Conservation (phyloP, 1,284 basidiomycete genomes). For the Cutaneotrichosporon sp. region DNA sequence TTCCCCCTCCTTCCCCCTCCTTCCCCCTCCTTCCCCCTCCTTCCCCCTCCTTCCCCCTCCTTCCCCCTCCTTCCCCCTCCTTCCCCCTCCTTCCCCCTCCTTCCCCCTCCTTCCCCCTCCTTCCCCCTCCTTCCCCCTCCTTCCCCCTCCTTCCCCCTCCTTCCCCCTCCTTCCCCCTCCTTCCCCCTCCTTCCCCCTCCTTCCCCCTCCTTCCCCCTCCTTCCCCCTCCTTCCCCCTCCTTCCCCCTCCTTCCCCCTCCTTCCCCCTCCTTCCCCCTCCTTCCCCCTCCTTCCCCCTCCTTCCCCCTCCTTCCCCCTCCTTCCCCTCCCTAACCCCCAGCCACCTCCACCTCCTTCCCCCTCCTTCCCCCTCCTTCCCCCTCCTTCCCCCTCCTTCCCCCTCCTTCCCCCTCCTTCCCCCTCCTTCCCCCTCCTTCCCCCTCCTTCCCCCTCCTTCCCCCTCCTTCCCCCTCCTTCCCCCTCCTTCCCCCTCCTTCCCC, state of each 20-base stretch:
- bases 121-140: background rate
- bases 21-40: background rate
- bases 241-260: background rate
- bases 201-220: background rate
- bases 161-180: background rate
- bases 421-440: background rate
- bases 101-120: background rate
- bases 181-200: background rate
- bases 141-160: background rate
- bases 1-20: background rate
- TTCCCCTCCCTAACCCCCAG: conserved; percentile 53
- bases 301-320: background rate
- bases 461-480: background rate
- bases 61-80: background rate
- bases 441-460: too few species aligned
- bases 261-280: background rate
- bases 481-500: too few species aligned
- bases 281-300: background rate
- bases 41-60: background rate
- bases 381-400: background rate
- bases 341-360: conserved; percentile 73
- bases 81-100: background rate
- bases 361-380: too few species aligned
- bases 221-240: background rate
- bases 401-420: too few species aligned